These are phyloP conservation scores for Aureobasidium vineae DNA, from an alignment of 2,329 filamentous ascomycete species.

Conservation along the genomic window DNA sequence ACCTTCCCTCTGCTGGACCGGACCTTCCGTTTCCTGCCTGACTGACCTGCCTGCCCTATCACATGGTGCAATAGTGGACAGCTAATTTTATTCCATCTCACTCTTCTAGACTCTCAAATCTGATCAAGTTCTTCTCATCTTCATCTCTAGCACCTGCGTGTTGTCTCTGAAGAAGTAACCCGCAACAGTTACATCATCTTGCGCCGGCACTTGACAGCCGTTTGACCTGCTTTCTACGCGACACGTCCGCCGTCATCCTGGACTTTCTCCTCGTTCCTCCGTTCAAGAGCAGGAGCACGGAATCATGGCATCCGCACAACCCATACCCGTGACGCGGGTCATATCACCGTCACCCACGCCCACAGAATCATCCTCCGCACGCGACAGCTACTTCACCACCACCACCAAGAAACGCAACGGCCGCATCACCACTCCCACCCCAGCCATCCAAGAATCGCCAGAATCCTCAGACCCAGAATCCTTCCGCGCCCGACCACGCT, in stretches of 20 bases:
- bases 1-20: neutral
- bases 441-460: slow-evolving; percentile 52
- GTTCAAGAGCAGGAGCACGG: slow-evolving; percentile 32
- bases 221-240: neutral
- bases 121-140: neutral
- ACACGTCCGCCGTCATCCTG: neutral
- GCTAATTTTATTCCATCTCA: neutral
- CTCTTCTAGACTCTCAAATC: neutral
- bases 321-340: slow-evolving; percentile 74
- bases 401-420: slow-evolving; percentile 58
- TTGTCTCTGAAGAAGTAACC: neutral
- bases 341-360: slow-evolving; percentile 84
- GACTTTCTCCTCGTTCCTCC: neutral
- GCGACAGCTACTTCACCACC: slow-evolving; percentile 63
- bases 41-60: neutral
- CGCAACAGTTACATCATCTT: slow-evolving; percentile 19
- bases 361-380: slow-evolving; percentile 53
- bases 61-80: slow-evolving; percentile 5
- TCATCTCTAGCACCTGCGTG: neutral
- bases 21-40: slow-evolving; percentile 3
- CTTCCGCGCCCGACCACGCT: slow-evolving; percentile 64
- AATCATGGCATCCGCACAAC: slow-evolving; percentile 48
- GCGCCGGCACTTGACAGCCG: slow-evolving; percentile 4
- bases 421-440: slow-evolving; percentile 56
- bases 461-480: slow-evolving; percentile 54